These are phyloP conservation scores for Amaranthus tricolor DNA, from an alignment of 179 eudicot genomes.

Conservation along the genomic window DNA sequence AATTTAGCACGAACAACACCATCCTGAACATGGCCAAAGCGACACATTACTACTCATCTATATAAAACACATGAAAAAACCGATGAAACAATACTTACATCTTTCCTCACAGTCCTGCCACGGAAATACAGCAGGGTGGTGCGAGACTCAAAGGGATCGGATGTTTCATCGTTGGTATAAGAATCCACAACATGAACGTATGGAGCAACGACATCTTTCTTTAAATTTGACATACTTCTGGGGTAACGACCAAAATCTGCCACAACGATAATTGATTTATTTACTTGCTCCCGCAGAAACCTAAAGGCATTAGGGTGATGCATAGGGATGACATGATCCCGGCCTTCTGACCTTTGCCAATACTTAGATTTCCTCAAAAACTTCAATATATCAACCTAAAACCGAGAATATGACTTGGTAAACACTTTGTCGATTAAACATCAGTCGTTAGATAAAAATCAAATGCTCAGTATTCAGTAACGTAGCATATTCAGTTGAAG, in stretches of 20 bases:
- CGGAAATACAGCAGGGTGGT: conserved; percentile 83
- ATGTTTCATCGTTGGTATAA: conserved; percentile 48
- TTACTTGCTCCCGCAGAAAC: conserved; percentile 70
- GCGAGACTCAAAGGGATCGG: conserved; percentile 71
- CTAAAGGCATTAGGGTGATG: conserved; percentile 98
- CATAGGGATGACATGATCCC: conserved; percentile 94
- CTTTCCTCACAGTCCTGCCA: conserved; percentile 85
- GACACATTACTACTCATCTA: not conserved
- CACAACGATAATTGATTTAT: conserved; percentile 81
- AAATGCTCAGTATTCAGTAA: not conserved
- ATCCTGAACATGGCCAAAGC: conserved; percentile 40
- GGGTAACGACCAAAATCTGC: conserved; percentile 93
- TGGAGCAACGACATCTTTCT: conserved; percentile 93
- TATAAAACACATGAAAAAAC: not conserved
- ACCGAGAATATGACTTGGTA: conserved; percentile 19
- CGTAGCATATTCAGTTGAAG: too few species aligned
- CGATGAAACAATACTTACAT: conserved; percentile 43
- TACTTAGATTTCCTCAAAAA: conserved; percentile 60
- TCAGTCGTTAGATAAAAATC: not conserved
- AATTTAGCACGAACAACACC: conserved; percentile 69
- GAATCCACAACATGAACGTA: conserved; percentile 89
- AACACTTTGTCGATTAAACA: conserved; percentile 16
- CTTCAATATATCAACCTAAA: conserved; percentile 66
- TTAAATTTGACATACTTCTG: conserved; percentile 62
- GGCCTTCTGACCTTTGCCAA: conserved; percentile 79